Base-by-base conservation (phyloP, 352 stramenopile genomes). In the Globisporangium barbulae region DNA sequence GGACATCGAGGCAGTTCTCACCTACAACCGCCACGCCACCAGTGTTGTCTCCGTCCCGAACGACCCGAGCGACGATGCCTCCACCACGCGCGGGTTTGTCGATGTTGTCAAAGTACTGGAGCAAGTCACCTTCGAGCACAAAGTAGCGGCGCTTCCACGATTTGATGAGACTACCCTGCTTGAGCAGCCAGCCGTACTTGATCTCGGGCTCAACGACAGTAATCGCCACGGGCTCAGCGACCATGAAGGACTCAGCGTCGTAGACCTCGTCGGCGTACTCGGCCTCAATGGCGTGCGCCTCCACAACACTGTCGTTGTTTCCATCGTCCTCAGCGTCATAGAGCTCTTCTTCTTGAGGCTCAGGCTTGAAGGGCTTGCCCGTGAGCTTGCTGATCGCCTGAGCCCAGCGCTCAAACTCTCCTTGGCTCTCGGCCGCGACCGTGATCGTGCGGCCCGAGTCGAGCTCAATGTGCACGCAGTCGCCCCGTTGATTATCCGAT, bases 121-220 rank as follows among this genome's bases (percentile, higher is more conserved):
- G 68, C 28, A 59, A 67, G 49, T 78, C 74, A 5, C 75, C 79
- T 13, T 81, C 69, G 1, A 92, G 64, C 44, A 86, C 67, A 63
- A 92, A 90, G 56, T 83, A 90, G n/a, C 79, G 69, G n/a, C 76
- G 31, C 54, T 88, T 90, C 83, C 83, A 90, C 1, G 81, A 79
- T 50, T 68, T 74, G 33, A 74, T 71, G 17, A 73, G 44, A 19
- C 64, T 64, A 8, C 71, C 75, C 74, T 89, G 71, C 54, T 88
- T 80, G 50, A 79, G 73, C n/a, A 92, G 58, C 83, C 83, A 92
- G 39, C 83, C 83, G 5, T 68, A 72, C 54, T 86, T 89, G 12
- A 71, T 61, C 30, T 60, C 55, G 1, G 44, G 53, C 25, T 56
- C 22, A 5, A 9, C 62, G 22, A 25, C 35, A 1, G 4, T 58